Evolutionary conservation across 495 filamentous ascomycete genomes (phyloP).

Genomic region (Aspergillus haitiensis): DNA sequence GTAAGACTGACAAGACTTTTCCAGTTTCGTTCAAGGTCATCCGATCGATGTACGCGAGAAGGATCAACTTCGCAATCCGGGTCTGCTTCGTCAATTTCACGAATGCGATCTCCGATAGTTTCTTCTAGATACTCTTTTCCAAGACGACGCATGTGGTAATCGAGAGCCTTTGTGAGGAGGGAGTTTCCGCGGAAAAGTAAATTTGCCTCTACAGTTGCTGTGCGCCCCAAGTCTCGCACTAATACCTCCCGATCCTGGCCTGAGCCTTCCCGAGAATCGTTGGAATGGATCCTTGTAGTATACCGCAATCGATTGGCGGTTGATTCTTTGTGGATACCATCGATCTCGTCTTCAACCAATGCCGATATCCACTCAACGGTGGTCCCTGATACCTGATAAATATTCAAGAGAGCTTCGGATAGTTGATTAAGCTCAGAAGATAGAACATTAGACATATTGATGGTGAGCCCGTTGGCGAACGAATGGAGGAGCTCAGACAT

Average conservation of each 20-base stretch:
- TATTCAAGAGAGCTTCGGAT: conserved; percentile 86
- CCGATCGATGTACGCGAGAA: conserved; percentile 60
- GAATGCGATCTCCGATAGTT: conserved; percentile 78
- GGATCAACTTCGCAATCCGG: conserved; percentile 96
- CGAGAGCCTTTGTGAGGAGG: conserved; percentile 87
- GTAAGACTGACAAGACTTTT: conserved; percentile 71
- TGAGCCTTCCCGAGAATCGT: conserved; percentile 66
- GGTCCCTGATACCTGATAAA: conserved; percentile 92
- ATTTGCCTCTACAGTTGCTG: conserved; percentile 75
- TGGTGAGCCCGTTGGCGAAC: conserved; percentile 79
- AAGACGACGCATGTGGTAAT: conserved; percentile 91
- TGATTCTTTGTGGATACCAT: conserved; percentile 79
- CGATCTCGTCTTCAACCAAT: conserved; percentile 94
- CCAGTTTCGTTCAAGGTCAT: conserved; percentile 86
- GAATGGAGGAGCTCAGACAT: conserved; percentile 82
- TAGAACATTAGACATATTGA: conserved; percentile 77
- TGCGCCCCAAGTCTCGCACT: conserved; percentile 58
- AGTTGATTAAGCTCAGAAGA: conserved; percentile 74
- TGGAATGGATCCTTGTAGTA: conserved; percentile 73
- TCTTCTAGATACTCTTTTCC: conserved; percentile 93
- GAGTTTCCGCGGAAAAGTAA: conserved; percentile 95
- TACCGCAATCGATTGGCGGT: conserved; percentile 68
- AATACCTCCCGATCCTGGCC: conserved; percentile 60
- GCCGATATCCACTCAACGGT: conserved; percentile 89
- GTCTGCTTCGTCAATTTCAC: conserved; percentile 83